These are phyloP conservation scores for Borealophlyctis nickersoniae DNA, from an alignment of 192 early-diverging fungal species.

Conservation along the genomic window DNA sequence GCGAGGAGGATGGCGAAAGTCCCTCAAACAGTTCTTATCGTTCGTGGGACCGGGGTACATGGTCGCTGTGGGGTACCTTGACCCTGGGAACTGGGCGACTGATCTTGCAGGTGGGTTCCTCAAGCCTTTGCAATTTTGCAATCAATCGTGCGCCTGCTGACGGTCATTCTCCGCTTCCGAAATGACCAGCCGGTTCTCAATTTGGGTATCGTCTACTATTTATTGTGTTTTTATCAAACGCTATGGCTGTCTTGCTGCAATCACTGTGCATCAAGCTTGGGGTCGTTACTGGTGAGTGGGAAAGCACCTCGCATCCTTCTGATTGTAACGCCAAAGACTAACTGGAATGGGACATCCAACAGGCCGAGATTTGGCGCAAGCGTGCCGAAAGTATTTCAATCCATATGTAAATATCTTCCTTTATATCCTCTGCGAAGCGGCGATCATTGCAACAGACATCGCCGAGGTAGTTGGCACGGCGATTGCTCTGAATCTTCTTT, in stretches of 20 bases:
- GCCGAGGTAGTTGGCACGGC: slow-evolving; percentile 91
- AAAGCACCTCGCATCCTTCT: too few species aligned
- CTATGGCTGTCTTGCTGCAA: slow-evolving; percentile 75
- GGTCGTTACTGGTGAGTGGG: slow-evolving; percentile 49
- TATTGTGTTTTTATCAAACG: slow-evolving; percentile 70
- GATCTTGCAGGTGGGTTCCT: slow-evolving; percentile 53
- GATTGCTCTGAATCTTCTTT: slow-evolving; percentile 74
- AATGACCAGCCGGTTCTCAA: slow-evolving; percentile 67
- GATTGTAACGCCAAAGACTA: too few species aligned
- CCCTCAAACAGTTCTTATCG: slow-evolving; percentile 11
- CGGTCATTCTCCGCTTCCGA: too few species aligned
- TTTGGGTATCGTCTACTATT: slow-evolving; percentile 74
- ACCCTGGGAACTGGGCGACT: slow-evolving; percentile 87
- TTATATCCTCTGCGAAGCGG: slow-evolving; percentile 70
- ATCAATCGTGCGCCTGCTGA: too few species aligned
- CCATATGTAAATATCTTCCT: slow-evolving; percentile 58
- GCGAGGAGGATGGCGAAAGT: neutral
- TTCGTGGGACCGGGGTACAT: slow-evolving; percentile 53
- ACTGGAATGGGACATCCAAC: neutral
- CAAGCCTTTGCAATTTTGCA: neutral
- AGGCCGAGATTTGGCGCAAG: slow-evolving; percentile 68
- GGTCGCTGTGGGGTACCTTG: slow-evolving; percentile 57
- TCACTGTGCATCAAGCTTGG: slow-evolving; percentile 75
- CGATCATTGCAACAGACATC: slow-evolving; percentile 78
- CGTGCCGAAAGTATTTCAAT: slow-evolving; percentile 61